Base-by-base conservation (phyloP, 257 asterid species). In the Ballota nigra region DNA sequence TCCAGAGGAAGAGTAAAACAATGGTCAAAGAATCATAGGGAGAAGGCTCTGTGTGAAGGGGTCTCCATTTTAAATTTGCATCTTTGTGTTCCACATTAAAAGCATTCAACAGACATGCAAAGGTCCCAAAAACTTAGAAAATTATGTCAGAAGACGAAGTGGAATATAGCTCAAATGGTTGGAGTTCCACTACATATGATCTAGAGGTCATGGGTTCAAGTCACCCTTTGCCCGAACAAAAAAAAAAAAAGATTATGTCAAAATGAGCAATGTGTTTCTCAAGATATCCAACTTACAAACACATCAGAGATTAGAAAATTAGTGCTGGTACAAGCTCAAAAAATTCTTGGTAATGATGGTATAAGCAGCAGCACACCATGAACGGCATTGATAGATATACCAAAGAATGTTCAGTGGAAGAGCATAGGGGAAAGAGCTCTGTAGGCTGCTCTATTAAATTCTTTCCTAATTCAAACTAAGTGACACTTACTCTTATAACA, bases 21-120 rank as follows among this genome's bases (percentile, higher is more conserved):
- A 29, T 38, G 24, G 26, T 56, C 49, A 18, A 41, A 31, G 49
- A 64, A 53, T 47, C 58, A 36, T 16, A 66, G 40, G 38, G 18
- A 11, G 63, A 24, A 64, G 66, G 38, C 40, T 20, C 28, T 13
- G 55, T 31, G 13, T 10, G 13, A 9, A 55, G n/a, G 51, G 33
- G 70, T 70, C 23, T 19, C 62, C 52, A 77, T 57, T 18, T 38
- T 92, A 96, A 75, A 95, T 92, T 78, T 83, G 70, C 96, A 92
- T 82, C 78, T 72, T 73, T 57, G 99, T 89, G 82, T 95, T 95
- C 98, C 95, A 92, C 99, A 95, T 95, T 81, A 95, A 68, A 73
- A 92, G 84, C 92, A 95, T 89, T 81, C 92, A 68, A 95, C 97
- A 20, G 98, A 78, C 99, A 92, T 89, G 63, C 97, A 95, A 73